Evolutionary conservation across 495 filamentous ascomycete species (phyloP).

Genomic region (Bacidia rubella): DNA sequence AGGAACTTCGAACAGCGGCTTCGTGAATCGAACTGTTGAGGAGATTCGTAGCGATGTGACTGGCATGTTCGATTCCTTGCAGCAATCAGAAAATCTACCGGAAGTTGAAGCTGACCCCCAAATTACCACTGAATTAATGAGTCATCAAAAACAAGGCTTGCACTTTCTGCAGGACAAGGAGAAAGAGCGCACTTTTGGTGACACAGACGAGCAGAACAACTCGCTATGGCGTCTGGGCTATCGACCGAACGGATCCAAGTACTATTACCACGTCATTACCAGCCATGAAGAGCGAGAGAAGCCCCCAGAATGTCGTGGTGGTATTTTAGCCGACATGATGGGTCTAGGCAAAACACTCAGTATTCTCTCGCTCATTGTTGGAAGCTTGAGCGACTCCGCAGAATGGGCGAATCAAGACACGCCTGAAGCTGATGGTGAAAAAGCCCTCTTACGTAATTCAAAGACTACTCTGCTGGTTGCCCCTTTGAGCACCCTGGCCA

Average conservation of each 20-base stretch:
- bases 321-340: conserved; percentile 98
- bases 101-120: conserved; percentile 50
- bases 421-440: conserved; percentile 9
- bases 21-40: conserved; percentile 55
- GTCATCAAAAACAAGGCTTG: conserved; percentile 84
- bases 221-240: conserved; percentile 59
- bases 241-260: conserved; percentile 36
- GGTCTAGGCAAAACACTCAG: conserved; percentile 90
- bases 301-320: conserved; percentile 61
- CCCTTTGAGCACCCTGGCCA: conserved; percentile 76
- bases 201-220: conserved; percentile 43
- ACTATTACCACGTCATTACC: conserved; percentile 75
- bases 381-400: conserved; percentile 43
- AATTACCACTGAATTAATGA: conserved; percentile 57
- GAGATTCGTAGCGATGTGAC: conserved; percentile 75
- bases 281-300: conserved; percentile 45
- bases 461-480: conserved; percentile 80
- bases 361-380: conserved; percentile 61
- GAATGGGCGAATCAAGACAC: conserved; percentile 36
- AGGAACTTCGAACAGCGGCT: conserved; percentile 24
- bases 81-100: conserved; percentile 59
- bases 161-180: conserved; percentile 82
- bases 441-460: conserved; percentile 40
- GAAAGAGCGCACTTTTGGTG: conserved; percentile 40
- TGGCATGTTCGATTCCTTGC: conserved; percentile 73